These are phyloP conservation scores for Trichosporon ovoides DNA, from an alignment of 1,284 basidiomycete species.

Conservation along the genomic window DNA sequence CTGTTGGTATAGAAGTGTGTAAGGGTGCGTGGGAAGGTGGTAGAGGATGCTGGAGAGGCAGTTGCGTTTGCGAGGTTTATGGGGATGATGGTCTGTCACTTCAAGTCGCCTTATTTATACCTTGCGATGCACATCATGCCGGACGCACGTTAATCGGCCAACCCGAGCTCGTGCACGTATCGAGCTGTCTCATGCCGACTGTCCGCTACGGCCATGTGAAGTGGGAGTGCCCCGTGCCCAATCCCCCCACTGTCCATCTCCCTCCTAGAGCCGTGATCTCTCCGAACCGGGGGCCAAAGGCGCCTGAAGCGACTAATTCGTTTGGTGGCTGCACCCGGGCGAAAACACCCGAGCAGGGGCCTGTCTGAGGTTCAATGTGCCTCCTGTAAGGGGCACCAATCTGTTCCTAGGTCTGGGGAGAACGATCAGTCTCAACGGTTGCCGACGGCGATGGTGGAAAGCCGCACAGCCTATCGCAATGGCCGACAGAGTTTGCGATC, in stretches of 20 bases:
- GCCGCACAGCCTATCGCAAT: neutral
- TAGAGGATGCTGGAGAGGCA: neutral
- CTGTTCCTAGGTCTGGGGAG: too few species aligned
- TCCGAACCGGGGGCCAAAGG: neutral
- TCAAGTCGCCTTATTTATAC: conserved; percentile 7
- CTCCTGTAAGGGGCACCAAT: neutral
- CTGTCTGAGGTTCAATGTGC: neutral
- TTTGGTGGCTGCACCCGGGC: neutral
- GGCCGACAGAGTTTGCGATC: neutral
- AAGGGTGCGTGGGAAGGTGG: neutral
- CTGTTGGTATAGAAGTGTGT: conserved; percentile 7
- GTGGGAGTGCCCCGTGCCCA: neutral
- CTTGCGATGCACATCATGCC: neutral
- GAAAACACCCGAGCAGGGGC: neutral
- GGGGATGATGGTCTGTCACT: neutral
- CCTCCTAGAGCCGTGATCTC: neutral
- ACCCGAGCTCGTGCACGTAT: neutral
- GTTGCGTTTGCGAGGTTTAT: conserved; percentile 4
- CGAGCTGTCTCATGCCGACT: neutral
- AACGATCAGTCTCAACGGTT: too few species aligned
- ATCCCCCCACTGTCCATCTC: neutral
- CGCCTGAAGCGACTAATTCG: neutral
- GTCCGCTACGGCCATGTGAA: conserved; percentile 3
- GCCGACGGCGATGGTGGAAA: neutral
- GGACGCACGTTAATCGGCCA: neutral